phyloP scores from a whole-genome alignment of 73 alveolate species.

The Paraurostyla sp. region DNA sequence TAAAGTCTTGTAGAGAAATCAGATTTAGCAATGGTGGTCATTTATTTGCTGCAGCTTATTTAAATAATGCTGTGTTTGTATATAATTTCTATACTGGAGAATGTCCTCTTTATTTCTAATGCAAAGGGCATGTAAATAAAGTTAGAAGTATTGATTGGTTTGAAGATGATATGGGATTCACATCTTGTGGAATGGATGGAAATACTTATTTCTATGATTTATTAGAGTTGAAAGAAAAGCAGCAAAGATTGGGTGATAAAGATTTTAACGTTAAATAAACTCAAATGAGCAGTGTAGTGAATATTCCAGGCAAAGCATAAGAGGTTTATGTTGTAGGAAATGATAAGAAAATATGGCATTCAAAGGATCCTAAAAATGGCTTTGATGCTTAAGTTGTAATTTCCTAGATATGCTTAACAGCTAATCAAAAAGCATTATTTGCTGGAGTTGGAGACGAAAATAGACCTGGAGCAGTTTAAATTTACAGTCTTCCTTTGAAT shows the following conservation, averaged over 20 bases:
- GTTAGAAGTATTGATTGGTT: constrained; percentile 90
- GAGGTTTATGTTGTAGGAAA: constrained; percentile 68
- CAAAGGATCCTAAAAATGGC: constrained; percentile 52
- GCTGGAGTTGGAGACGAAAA: constrained; percentile 79
- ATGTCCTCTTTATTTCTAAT: constrained; percentile 78
- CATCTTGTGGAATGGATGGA: constrained; percentile 94
- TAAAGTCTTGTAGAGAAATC: constrained; percentile 91
- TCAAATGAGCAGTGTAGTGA: constrained; percentile 60
- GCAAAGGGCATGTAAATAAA: constrained; percentile 78
- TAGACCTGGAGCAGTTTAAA: constrained; percentile 82
- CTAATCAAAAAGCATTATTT: constrained; percentile 79
- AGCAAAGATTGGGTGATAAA: constrained; percentile 48
- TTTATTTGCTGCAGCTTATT: constrained; percentile 91
- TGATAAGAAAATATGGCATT: constrained; percentile 64
- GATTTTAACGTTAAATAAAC: constrained; percentile 58
- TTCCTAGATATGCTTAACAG: constrained; percentile 75
- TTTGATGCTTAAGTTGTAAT: constrained; percentile 72
- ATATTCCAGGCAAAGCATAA: constrained; percentile 65
- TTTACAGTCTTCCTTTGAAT: constrained; percentile 76
- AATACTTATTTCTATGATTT: constrained; percentile 87
- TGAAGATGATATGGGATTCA: constrained; percentile 92
- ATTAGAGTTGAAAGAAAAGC: constrained; percentile 69
- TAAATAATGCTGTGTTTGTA: constrained; percentile 87
- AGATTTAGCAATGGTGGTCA: constrained; percentile 96
- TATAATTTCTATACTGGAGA: constrained; percentile 93